phyloP scores from a whole-genome alignment of 306 rosid genomes.

The Glycine soja region DNA sequence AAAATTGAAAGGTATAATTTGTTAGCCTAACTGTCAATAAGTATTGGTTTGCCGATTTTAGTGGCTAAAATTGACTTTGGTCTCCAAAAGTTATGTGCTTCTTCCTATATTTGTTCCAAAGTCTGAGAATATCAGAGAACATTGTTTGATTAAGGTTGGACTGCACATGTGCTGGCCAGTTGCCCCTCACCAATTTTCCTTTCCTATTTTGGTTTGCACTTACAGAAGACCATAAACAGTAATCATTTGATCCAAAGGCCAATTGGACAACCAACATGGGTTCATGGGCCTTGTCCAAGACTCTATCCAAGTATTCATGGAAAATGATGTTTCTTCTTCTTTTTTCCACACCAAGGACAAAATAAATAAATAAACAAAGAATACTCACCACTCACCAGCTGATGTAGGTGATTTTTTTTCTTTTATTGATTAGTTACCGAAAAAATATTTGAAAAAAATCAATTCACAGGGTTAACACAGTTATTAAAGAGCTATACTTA shows the following conservation, averaged over 20 bases:
- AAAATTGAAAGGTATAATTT: background rate
- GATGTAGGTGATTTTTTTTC: no score
- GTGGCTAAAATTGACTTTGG: slow-evolving; percentile 4
- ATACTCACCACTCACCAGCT: no score
- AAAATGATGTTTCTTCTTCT: background rate
- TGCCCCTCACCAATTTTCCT: background rate
- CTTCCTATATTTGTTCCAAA: slow-evolving; percentile 25
- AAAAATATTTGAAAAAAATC: no score
- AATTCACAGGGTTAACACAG: no score
- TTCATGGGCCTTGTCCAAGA: slow-evolving; percentile 24
- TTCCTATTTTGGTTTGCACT: background rate
- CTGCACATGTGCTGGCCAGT: background rate
- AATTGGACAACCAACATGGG: slow-evolving; percentile 4
- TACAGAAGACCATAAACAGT: background rate
- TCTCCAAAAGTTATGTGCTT: background rate
- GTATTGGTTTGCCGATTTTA: slow-evolving; percentile 15
- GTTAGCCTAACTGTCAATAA: slow-evolving; percentile 28
- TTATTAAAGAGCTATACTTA: no score
- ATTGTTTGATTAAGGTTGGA: background rate
- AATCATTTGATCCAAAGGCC: background rate
- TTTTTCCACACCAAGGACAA: background rate
- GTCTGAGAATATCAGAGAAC: background rate
- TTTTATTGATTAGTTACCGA: no score
- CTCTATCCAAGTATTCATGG: background rate
- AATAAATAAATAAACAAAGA: no score